Conservation (phyloP, 441 rosid species). For the Gossypium schwendimanii region DNA sequence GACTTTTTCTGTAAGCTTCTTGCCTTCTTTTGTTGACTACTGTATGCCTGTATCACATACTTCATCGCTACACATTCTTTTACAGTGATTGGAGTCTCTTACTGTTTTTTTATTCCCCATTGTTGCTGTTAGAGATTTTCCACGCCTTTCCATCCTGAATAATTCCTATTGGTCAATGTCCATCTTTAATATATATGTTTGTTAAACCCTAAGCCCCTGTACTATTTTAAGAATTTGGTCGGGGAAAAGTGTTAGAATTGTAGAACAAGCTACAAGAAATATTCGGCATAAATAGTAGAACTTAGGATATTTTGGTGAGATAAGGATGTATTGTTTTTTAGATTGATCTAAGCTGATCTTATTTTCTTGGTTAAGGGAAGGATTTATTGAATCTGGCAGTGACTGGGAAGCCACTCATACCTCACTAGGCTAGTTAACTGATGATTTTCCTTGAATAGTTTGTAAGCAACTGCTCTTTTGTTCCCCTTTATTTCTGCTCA, state of each 20-base stretch:
- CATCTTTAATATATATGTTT: background rate
- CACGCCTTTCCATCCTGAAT: background rate
- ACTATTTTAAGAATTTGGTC: background rate
- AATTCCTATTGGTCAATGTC: background rate
- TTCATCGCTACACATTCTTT: background rate
- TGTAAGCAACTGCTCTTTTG: background rate
- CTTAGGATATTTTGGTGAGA: background rate
- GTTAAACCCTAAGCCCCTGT: background rate
- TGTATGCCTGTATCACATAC: background rate
- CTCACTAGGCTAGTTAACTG: background rate
- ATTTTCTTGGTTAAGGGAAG: background rate
- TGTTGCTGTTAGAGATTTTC: background rate
- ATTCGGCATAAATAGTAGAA: background rate
- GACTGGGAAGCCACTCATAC: background rate
- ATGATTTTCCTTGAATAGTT: background rate
- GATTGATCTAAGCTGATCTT: background rate
- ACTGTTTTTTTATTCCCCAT: background rate
- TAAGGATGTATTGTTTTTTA: background rate
- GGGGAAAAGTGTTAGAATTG: background rate
- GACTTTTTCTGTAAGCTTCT: background rate
- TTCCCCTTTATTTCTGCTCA: background rate
- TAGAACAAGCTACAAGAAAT: background rate
- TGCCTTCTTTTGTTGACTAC: background rate
- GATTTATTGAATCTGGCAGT: background rate
- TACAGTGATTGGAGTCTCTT: background rate